Evolutionary conservation across 345 rosid species (phyloP), one percentile per base, ranked within the genome.

Genomic region (Salix dunnii): DNA sequence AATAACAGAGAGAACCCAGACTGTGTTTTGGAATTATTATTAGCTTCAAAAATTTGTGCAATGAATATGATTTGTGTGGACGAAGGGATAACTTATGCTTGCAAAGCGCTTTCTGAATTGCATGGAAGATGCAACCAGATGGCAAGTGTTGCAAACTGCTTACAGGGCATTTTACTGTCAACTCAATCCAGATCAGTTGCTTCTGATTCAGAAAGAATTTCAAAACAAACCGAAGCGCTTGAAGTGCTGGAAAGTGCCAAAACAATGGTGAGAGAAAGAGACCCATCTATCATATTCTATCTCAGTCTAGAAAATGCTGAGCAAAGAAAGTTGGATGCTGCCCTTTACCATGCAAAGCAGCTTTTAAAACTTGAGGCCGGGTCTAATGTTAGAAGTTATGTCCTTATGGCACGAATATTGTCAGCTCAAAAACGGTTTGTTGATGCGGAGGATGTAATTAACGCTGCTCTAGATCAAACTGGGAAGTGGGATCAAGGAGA

Each of bases 401-500:
- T 78, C 31, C 81, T 93, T 70, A 74, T 91, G 85, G 89, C 89
- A 36, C 90, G 94, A 63, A 85, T 93, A 83, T 84, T 91, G 75
- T 93, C 97, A 0, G 96, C 93, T 62, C 87, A 88, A 82, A 89
- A 88, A 80, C 87, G 79, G 80, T 89, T 79, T 75, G 46, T 77
- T 63, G 93, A 88, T 28, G 93, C 92, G 0, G 97, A 90, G 83
- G 84, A 79, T 5, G 81, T 93, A 18, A 80, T 90, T 11, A 84
- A 80, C 76, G 94, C 90, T 18, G 97, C 92, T 42, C 80, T 93
- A 73, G 93, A 91, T 42, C 93, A 93, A 79, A 87, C 93, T 28
- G 91, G 93, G 73, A 91, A 87, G 75, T 93, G 93, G 96, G 93
- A 91, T 43, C 97, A 93, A 67, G 93, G 96, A 79, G 91, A 89